Percentiles rank a stretch among this genome's conserved stretches.
Conservation (phyloP, 202 grass and related monocot genomes). For the Bolboschoenoplectus hybrid region DNA sequence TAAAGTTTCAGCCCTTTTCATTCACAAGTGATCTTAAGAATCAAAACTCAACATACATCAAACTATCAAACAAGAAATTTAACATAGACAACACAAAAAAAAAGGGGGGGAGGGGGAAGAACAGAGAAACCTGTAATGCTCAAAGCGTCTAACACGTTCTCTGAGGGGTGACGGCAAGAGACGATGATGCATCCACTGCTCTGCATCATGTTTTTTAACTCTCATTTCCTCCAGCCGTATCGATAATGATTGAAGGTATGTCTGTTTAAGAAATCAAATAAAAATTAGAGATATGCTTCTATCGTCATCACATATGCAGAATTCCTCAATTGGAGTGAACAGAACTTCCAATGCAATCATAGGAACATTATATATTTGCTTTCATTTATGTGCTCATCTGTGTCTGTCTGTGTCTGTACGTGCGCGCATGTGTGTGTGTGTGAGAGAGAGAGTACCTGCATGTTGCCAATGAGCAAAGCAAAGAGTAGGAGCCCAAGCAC, state of each 20-base stretch:
- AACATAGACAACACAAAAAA: background rate
- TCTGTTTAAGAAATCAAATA: conserved; percentile 46
- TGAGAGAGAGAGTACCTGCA: conserved; percentile 58
- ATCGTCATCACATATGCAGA: background rate
- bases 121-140: conserved; percentile 52
- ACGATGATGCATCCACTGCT: conserved; percentile 91
- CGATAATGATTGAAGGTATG: conserved; percentile 82
- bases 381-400: background rate
- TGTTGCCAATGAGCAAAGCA: conserved; percentile 88
- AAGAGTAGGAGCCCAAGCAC: conserved; percentile 74
- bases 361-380: background rate
- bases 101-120: background rate
- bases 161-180: conserved; percentile 60
- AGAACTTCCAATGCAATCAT: background rate
- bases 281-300: background rate
- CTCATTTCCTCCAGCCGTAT: conserved; percentile 89
- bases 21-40: background rate
- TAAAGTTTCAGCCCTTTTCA: background rate
- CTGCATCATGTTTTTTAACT: conserved; percentile 82
- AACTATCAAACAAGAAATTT: background rate
- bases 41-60: background rate
- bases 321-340: background rate
- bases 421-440: background rate
- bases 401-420: background rate
- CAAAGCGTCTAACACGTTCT: conserved; percentile 76